phyloP scores from a whole-genome alignment of 371 early-diverging fungal species.

The Furculomyces boomerangus region DNA sequence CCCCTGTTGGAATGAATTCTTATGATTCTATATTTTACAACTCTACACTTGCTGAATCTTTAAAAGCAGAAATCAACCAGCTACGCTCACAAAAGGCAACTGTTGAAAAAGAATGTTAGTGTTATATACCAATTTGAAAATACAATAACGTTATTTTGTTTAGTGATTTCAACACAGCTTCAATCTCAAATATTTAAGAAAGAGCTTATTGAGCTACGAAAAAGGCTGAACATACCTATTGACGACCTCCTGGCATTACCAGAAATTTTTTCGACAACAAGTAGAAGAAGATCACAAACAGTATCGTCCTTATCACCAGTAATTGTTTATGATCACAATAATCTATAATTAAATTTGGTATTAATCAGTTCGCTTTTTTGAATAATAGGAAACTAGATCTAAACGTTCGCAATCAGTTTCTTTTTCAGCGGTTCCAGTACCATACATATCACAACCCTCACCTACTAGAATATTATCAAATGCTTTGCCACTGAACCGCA shows the following conservation, averaged over 20 bases:
- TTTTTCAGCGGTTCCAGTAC: too few species aligned
- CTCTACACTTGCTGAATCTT: conserved; percentile 31
- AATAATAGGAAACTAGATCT: too few species aligned
- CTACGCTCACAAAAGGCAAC: conserved; percentile 39
- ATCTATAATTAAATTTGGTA: too few species aligned
- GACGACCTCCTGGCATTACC: conserved; percentile 15
- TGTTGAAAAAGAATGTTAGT: conserved; percentile 44
- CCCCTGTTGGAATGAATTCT: neutral
- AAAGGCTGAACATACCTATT: conserved; percentile 30
- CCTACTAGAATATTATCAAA: too few species aligned
- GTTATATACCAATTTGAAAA: neutral
- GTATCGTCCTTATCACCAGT: too few species aligned
- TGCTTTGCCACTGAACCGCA: too few species aligned
- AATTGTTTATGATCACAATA: too few species aligned
- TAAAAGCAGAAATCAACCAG: conserved; percentile 43
- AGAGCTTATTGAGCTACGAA: conserved; percentile 47
- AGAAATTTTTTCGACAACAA: too few species aligned
- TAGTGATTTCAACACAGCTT: conserved; percentile 33
- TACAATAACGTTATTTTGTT: neutral
- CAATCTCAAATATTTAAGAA: conserved; percentile 49
- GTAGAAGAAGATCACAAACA: too few species aligned
- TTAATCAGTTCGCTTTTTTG: too few species aligned
- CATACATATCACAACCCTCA: too few species aligned
- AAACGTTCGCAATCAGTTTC: too few species aligned
- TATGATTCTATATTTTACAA: neutral